These are phyloP conservation scores for Hygrophorus pudorinus DNA, from an alignment of 768 basidiomycete species.

Conservation along the genomic window DNA sequence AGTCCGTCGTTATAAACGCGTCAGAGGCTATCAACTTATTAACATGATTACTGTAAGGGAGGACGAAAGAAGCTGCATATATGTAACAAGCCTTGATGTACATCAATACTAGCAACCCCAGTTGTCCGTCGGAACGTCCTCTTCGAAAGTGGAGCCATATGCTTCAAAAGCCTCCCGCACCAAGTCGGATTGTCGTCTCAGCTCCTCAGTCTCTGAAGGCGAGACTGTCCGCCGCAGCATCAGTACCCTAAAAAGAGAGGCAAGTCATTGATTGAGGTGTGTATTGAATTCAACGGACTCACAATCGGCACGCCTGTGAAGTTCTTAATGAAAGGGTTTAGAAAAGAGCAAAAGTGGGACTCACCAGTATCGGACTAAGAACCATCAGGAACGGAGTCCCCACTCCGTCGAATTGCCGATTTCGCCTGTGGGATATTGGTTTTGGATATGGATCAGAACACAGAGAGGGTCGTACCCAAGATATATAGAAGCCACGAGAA, in stretches of 20 bases:
- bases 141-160: background rate
- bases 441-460: background rate
- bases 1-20: no score
- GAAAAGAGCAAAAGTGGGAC: slow-evolving; percentile 1
- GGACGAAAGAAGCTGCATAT: no score
- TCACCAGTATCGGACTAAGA: slow-evolving; percentile 14
- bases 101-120: background rate
- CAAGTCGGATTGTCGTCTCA: slow-evolving; percentile 12
- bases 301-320: slow-evolving; percentile 17
- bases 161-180: slow-evolving; percentile 12
- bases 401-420: slow-evolving; percentile 11
- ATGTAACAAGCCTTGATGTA: no score
- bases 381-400: slow-evolving; percentile 13
- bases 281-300: slow-evolving; percentile 5
- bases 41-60: no score
- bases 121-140: background rate
- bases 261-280: background rate
- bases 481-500: slow-evolving; percentile 10
- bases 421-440: slow-evolving; percentile 3
- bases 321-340: background rate
- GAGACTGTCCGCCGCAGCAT: slow-evolving; percentile 12
- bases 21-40: no score
- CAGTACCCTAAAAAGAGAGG: slow-evolving; percentile 13
- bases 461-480: slow-evolving; percentile 7
- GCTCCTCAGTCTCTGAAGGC: slow-evolving; percentile 10